A percentile compares a stretch with the other conserved stretches of the same genome.
phyloP scores from a whole-genome alignment of 768 basidiomycete genomes.

The Lactifluus subvellereus region DNA sequence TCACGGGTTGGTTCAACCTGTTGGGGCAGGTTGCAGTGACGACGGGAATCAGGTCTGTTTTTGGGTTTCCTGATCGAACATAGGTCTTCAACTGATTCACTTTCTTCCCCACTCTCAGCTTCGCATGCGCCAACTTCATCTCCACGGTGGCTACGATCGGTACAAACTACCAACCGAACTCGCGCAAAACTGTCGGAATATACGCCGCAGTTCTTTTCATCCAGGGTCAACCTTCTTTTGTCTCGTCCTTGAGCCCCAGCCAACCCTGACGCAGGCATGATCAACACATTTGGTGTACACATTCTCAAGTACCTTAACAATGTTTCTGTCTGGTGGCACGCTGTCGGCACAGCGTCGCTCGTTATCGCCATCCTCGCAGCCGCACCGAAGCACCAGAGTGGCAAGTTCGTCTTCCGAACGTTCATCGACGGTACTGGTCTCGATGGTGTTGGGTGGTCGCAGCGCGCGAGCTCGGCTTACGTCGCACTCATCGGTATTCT shows the following conservation, averaged over 20 bases:
- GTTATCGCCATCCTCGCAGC: constrained; percentile 65
- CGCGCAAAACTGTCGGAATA: constrained; percentile 57
- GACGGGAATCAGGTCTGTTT: constrained; percentile 55
- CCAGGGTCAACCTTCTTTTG: constrained; percentile 40
- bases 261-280: constrained; percentile 38
- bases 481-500: constrained; percentile 66
- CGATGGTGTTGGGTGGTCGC: constrained; percentile 52
- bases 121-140: constrained; percentile 61
- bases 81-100: background rate
- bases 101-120: constrained; percentile 34
- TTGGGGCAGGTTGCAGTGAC: constrained; percentile 74
- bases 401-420: constrained; percentile 59
- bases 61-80: background rate
- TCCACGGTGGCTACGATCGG: constrained; percentile 57
- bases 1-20: constrained; percentile 71
- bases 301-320: constrained; percentile 64
- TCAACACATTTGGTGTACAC: constrained; percentile 70
- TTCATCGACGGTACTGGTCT: constrained; percentile 67
- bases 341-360: constrained; percentile 59
- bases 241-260: background rate
- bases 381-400: constrained; percentile 65
- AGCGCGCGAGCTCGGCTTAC: constrained; percentile 62
- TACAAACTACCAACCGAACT: constrained; percentile 50
- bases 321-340: constrained; percentile 70
- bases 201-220: constrained; percentile 64